Base-by-base conservation (phyloP, 2,329 filamentous ascomycete species). In the Piedraia hortae region DNA sequence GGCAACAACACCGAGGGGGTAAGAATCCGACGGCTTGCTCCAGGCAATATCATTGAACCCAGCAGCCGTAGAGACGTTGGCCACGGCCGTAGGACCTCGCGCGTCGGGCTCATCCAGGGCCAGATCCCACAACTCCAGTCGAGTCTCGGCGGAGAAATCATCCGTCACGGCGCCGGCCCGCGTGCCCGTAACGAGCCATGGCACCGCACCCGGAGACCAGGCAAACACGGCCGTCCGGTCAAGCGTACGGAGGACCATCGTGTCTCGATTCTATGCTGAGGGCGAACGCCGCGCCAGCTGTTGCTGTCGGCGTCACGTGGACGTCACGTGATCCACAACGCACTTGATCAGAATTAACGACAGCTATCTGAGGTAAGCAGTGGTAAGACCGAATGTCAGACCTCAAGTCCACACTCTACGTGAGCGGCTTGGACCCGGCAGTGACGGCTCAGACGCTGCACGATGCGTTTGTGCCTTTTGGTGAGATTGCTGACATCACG, bases 1-100 rank as follows among this genome's bases (percentile, higher is more conserved):
- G 23, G 85, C 85, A 48, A 97, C 85, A 43, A 97, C 71, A 33
- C 88, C 85, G 34, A 64, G 62, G 8, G 74, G 68, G 38, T 75
- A 60, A 30, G 77, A 67, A 28, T 71, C 68, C 34, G 68, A 73
- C 21, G 74, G 65, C 32, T 72, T 65, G 25, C 77, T 71, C 85
- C 85, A 97, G 28, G 82, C 78, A 44, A 97, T 72, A 42, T 93
- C 85, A 46, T 91, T 85, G 48, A 97, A 97, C 39, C 85, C 85
- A 27, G 82, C 78, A 39, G 93, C 85, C 21, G 75, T 78, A 44
- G 57, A 66, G 41, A 93, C 65, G 47, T 68, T 82, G 39, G 78
- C 53, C 28, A 85, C 78, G 45, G 80, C 69, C 25, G 91, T 64
- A 52, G 93, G 85, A 24, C 75, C 56, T 24, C 66, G 67, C 39